Percentiles rank a stretch among this genome's conserved stretches.
Evolutionary conservation across 352 stramenopile species (phyloP).

Genomic region (Aphanomyces cochlioides): DNA sequence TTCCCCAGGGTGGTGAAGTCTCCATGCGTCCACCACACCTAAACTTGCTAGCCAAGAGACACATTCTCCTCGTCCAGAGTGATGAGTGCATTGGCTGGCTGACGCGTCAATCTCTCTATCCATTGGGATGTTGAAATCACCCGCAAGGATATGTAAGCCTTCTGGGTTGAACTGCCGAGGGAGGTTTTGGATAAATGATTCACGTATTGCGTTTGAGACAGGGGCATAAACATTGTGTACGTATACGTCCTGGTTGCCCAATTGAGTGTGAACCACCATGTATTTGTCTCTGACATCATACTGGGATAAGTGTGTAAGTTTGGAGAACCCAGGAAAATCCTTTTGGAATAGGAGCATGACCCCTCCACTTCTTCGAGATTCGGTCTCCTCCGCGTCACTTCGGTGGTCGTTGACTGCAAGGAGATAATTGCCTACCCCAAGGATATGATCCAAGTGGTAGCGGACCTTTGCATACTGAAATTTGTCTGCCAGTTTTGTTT

Average conservation of each 20-base stretch:
- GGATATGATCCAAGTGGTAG: background rate
- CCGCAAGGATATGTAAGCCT: background rate
- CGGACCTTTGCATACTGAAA: background rate
- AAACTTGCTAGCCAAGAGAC: conserved; percentile 24
- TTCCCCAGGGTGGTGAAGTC: conserved; percentile 26
- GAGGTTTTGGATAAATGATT: background rate
- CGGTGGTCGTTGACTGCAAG: background rate
- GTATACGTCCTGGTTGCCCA: background rate
- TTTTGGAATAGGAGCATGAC: background rate
- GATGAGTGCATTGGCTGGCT: background rate
- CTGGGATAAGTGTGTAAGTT: background rate
- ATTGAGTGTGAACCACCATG: background rate
- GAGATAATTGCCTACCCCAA: background rate
- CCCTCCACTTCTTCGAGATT: background rate
- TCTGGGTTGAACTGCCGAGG: background rate
- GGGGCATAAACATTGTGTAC: background rate
- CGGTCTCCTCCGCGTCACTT: background rate
- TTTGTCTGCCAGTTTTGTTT: background rate
- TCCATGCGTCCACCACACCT: conserved; percentile 31
- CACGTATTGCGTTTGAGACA: background rate
- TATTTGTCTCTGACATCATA: background rate
- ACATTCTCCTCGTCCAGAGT: background rate
- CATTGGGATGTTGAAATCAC: background rate
- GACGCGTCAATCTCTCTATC: conserved; percentile 8
- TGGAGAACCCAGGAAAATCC: background rate